Evolutionary conservation across 768 basidiomycete species (phyloP).

Genomic region (Cystofilobasidium ferigula): DNA sequence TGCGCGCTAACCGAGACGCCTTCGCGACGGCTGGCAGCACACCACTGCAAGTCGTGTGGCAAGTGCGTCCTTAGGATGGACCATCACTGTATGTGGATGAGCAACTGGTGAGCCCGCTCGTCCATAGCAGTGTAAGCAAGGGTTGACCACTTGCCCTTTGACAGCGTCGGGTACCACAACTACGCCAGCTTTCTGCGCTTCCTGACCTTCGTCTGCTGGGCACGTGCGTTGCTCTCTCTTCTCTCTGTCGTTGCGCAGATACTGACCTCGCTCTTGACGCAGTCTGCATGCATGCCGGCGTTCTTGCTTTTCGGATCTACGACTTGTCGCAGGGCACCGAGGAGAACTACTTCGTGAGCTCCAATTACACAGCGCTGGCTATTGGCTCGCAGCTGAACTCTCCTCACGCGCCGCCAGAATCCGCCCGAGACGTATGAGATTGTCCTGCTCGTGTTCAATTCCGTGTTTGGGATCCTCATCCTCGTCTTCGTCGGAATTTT

Average conservation of each 20-base stretch:
- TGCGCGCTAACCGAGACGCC: neutral
- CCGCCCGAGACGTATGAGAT: conserved; percentile 60
- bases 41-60: conserved; percentile 84
- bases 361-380: neutral
- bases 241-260: neutral
- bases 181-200: conserved; percentile 71
- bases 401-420: conserved; percentile 43
- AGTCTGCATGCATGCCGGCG: conserved; percentile 11
- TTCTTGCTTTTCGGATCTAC: conserved; percentile 14
- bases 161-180: conserved; percentile 80
- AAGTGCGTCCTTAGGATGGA: conserved; percentile 84
- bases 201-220: conserved; percentile 80
- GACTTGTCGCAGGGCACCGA: conserved; percentile 18
- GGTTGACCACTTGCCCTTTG: no score
- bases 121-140: no score
- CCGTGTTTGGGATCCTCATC: conserved; percentile 72
- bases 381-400: neutral
- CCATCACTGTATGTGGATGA: conserved; percentile 41
- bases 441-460: conserved; percentile 78
- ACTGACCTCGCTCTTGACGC: neutral
- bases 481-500: conserved; percentile 77
- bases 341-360: conserved; percentile 16
- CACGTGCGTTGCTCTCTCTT: conserved; percentile 43
- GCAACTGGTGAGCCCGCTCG: no score
- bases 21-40: conserved; percentile 44